phyloP scores from a whole-genome alignment of 2,329 filamentous ascomycete species.

The Penicillium hordei region DNA sequence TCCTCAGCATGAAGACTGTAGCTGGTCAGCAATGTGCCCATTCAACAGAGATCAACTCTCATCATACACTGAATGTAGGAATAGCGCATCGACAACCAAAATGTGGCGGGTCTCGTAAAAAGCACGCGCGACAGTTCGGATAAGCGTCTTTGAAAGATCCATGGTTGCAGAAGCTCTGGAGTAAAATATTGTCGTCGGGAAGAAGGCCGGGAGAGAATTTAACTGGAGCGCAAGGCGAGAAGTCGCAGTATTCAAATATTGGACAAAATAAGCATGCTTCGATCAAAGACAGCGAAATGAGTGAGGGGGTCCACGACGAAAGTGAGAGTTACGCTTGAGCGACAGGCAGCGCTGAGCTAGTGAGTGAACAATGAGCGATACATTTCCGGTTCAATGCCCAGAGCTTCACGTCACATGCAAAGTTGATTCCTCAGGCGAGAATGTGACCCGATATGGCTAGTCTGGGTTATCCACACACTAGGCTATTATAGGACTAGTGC shows the following conservation, averaged over 20 bases:
- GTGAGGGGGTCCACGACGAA: neutral
- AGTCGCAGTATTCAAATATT: conserved; percentile 1
- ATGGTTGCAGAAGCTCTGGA: conserved; percentile 38
- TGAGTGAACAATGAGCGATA: conserved; percentile 3
- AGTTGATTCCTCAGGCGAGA: conserved; percentile 13
- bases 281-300: neutral
- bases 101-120: conserved; percentile 86
- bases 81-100: conserved; percentile 75
- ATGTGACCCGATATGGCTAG: neutral
- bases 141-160: conserved; percentile 72
- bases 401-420: conserved; percentile 15
- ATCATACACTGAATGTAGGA: conserved; percentile 68
- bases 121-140: conserved; percentile 80
- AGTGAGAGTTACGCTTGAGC: conserved; percentile 2
- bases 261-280: conserved; percentile 5
- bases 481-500: conserved; percentile 8
- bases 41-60: conserved; percentile 13
- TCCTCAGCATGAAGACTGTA: conserved; percentile 77
- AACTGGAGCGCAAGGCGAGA: conserved; percentile 6
- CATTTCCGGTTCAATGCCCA: conserved; percentile 4
- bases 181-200: neutral
- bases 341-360: conserved; percentile 7
- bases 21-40: conserved; percentile 17
- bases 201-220: neutral
- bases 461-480: neutral